These are phyloP conservation scores for Pachysandra terminalis DNA, from an alignment of 164 flowering plant species.

Conservation along the genomic window DNA sequence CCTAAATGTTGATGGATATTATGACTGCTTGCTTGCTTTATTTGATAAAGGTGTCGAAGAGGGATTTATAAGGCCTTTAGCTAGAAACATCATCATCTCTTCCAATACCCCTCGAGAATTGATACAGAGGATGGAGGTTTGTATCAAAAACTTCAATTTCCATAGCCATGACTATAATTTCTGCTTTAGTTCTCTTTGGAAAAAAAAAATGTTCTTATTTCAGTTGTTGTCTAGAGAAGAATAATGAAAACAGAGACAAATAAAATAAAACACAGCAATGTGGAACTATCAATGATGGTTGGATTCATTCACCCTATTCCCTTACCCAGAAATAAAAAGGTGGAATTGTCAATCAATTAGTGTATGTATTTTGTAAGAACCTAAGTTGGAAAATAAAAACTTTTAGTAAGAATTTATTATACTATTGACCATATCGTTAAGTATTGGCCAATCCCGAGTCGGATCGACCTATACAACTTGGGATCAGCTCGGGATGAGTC, in stretches of 20 bases:
- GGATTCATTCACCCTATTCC: not conserved
- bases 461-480: too few species aligned
- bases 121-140: constrained; percentile 42
- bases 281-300: not conserved
- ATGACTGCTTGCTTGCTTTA: constrained; percentile 43
- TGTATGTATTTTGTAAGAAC: too few species aligned
- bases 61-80: constrained; percentile 45
- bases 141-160: not conserved
- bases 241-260: not conserved
- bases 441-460: too few species aligned
- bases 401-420: not conserved
- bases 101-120: constrained; percentile 38
- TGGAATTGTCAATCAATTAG: too few species aligned
- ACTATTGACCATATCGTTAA: too few species aligned
- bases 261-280: not conserved
- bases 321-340: not conserved
- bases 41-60: constrained; percentile 59
- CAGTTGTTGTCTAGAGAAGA: too few species aligned
- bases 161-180: not conserved
- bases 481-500: too few species aligned
- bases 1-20: constrained; percentile 52
- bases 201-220: not conserved
- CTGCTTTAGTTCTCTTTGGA: too few species aligned
- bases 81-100: constrained; percentile 38
- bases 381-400: not conserved